Evolutionary conservation across 371 early-diverging fungal genomes (phyloP).

Genomic region (Batrachochytrium dendrobatidis): DNA sequence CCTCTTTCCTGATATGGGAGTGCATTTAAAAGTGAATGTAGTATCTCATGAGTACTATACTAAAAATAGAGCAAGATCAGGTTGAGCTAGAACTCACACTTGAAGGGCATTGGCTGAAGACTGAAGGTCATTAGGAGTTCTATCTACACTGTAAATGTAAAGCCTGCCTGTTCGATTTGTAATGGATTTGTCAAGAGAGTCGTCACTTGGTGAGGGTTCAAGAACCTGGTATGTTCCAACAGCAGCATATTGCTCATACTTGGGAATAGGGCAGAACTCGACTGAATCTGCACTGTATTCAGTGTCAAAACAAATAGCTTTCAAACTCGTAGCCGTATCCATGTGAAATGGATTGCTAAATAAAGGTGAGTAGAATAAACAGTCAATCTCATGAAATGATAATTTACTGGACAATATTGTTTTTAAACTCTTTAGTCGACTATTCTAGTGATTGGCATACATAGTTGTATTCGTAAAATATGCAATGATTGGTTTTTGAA

Average conservation of each 20-base stretch:
- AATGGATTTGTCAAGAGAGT: background rate
- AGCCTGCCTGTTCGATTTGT: constrained; percentile 9
- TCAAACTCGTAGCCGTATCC: no score
- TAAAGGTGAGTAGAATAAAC: no score
- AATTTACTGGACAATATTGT: no score
- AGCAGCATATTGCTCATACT: constrained; percentile 42
- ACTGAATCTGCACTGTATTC: constrained; percentile 71
- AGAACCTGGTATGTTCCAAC: constrained; percentile 77
- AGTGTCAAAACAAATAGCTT: constrained; percentile 63
- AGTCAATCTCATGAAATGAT: no score
- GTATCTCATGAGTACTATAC: background rate
- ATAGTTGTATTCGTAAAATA: no score
- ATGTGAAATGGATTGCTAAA: constrained; percentile 1
- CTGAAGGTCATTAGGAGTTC: background rate
- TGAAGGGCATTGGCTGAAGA: background rate
- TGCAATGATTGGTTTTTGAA: no score
- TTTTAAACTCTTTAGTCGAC: no score
- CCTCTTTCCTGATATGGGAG: constrained; percentile 4
- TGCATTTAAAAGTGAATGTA: background rate
- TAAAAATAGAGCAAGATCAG: background rate
- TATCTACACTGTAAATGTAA: background rate
- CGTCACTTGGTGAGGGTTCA: background rate
- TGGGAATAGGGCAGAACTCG: constrained; percentile 66
- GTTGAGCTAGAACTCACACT: background rate
- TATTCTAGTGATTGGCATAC: no score